Conservation (phyloP, 2,329 filamentous ascomycete genomes). For the Aspergillus sp. region DNA sequence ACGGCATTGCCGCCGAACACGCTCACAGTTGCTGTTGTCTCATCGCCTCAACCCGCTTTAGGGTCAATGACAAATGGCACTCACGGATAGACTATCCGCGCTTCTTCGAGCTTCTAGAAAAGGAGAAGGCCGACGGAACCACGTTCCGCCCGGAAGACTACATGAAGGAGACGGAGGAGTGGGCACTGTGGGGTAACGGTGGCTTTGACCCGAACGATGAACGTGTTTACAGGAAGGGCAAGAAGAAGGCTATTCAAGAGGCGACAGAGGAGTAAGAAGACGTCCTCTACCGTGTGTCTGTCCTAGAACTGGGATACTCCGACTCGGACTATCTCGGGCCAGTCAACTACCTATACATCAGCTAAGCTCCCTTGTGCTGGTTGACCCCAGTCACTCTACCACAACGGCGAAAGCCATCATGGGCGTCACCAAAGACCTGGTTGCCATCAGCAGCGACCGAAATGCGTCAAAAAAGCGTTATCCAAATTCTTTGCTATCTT, state of each 20-base stretch:
- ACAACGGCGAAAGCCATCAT: no score
- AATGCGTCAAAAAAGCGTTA: no score
- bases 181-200: slow-evolving; percentile 92
- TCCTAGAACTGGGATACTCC: not conserved
- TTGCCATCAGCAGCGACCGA: no score
- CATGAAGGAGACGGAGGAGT: slow-evolving; percentile 84
- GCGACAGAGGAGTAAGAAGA: not conserved
- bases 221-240: slow-evolving; percentile 82
- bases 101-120: slow-evolving; percentile 83
- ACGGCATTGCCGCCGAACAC: slow-evolving; percentile 93
- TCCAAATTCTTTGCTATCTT: no score
- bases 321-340: no score
- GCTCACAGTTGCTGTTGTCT: slow-evolving; percentile 92
- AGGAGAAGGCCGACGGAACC: slow-evolving; percentile 53
- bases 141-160: slow-evolving; percentile 89
- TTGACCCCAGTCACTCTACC: no score
- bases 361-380: no score
- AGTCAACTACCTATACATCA: no score
- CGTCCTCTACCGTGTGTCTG: not conserved
- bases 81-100: slow-evolving; percentile 86
- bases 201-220: slow-evolving; percentile 91
- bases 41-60: slow-evolving; percentile 79
- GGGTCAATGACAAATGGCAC: slow-evolving; percentile 76
- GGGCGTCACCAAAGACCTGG: no score
- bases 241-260: slow-evolving; percentile 34